Evolutionary conservation across 2,329 filamentous ascomycete genomes (phyloP), one percentile per base, ranked within the genome.

Genomic region (Neonectria coccinea): DNA sequence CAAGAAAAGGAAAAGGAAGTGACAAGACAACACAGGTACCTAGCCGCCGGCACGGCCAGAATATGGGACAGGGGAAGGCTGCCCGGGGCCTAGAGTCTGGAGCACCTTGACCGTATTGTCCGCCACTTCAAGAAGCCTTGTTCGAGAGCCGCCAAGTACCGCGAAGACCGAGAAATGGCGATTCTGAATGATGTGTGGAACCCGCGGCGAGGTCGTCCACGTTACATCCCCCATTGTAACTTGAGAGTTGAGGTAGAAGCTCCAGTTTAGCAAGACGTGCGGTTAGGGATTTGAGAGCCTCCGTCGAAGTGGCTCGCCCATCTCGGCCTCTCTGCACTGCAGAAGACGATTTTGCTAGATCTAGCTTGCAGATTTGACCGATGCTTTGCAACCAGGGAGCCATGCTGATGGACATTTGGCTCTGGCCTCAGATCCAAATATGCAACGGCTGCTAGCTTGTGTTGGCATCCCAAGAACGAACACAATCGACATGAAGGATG

Each of bases 1-100:
- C 48, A 50, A 18, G 31, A 42, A 44, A 45, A 41, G 33, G 22
- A 55, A 55, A 50, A 20, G 4, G 36, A 47, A 54, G 60, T 47
- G 48, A 55, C 42, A 51, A 44, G 53, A 31, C 12, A 31, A n/a
- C 52, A 51, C 14, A 51, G 33, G 55, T 29, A 64, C 45, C 53
- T 56, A 54, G 45, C 62, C 50, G 51, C 62, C 42, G 62, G 25
- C 50, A 59, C 36, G 27, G 22, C 22, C 41, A 36, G 56, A 42
- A 25, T 31, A 18, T 41, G 10, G 57, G 48, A 53, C 51, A 60
- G 29, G 45, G 27, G 27, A 39, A 42, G 31, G 22, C 12, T 20
- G 25, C 22, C 25, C 33, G 39, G 29, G 48, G 36, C 20, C 25
- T 16, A 36, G 27, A 59, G 31, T 16, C n/a, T 10, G 25, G 27